Base-by-base conservation (phyloP, 805 yeast genomes). In the Candida coquimbonensis region DNA sequence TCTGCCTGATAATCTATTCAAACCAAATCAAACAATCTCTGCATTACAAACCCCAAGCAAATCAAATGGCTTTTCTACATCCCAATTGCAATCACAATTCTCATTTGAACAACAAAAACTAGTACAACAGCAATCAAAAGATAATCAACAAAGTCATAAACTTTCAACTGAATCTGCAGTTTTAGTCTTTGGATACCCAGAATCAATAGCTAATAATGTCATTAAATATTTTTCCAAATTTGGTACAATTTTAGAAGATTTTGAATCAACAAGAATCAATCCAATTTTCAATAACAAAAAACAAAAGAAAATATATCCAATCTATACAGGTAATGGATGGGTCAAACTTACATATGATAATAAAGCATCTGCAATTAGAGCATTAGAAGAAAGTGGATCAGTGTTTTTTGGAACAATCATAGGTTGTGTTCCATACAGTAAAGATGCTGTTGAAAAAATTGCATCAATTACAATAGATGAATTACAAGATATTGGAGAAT, bases 271-370 rank as follows among this genome's bases (percentile, higher is more conserved):
- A 7, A 57, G 64, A 42, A 50, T 50, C 27, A 56, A 55, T 45
- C 53, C 58, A 33, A 52, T 56, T 36, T 56, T 54, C 37, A 49
- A 54, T 12, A 11, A 17, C 5, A 61, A 52, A 14, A 38, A 47
- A 19, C 42, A 36, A 31, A 44, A 46, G 12, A 65, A 62, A 48
- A 70, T 64, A 53, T 62, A 68, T 57, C 95, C 96, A 4, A 82
- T 91, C 9, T 85, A 79, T 63, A 75, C 90, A 12, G 98, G 98
- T 1, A 76, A 80, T 39, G 81, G 87, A 36, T 91, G 98, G 98
- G 80, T 90, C n/a, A 86, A 89, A 59, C 61, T 91, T 44, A 90
- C 97, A 4, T 93, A 79, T 62, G 83, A 80, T 47, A 82, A 81
- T 48, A 77, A 84, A 8, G 69, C 82, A 2, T 75, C 90, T 9